Evolutionary conservation across 2,329 filamentous ascomycete genomes (phyloP), one percentile per base, ranked within the genome.

Genomic region (Bipolaris victoriae): DNA sequence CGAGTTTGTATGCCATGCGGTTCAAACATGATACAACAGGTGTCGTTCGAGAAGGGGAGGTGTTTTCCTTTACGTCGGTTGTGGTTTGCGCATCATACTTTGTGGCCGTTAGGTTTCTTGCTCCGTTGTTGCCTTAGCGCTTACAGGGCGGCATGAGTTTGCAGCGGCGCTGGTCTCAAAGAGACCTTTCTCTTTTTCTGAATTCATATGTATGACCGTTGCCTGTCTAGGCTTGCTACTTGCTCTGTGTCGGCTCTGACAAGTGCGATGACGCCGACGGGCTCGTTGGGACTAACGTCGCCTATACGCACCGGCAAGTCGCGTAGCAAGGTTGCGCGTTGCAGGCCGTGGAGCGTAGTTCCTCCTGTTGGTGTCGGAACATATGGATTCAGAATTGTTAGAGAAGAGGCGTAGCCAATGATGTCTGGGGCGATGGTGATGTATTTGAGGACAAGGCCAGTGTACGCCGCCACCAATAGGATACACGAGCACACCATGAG

Each of bases 181-280:
- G 10, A 31, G 29, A 10, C 9, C 11, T 13, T 13, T 26, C 13
- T 1, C n/a, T 24, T 26, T 43, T 43, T 5, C 13, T 20, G 20
- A 20, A 20, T 20, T 62, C 29, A 71, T 48, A 68, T 63, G 47
- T 73, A 74, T 40, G 35, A 63, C 44, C 69, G 67, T 47, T 55
- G 57, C 48, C 67, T 50, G 47, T 63, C 57, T 20, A 74, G 43
- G 15, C 48, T 60, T 26, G 50, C 62, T 2, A 67, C 63, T 7
- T 52, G 58, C 7, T 64, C 62, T 1, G 60, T 37, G 16, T 69
- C 67, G 3, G 62, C 60, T 6, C 58, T 68, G 1, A 65, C 69
- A 52, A 72, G 64, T 2, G 68, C 66, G 49, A 73, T 68, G 18
- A 67, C 63, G 10, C 70, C 70, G 1, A 72, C 65, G 1, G 67